Conservation (phyloP, 148 eudicot genomes). For the Mesembryanthemum crystallinum region DNA sequence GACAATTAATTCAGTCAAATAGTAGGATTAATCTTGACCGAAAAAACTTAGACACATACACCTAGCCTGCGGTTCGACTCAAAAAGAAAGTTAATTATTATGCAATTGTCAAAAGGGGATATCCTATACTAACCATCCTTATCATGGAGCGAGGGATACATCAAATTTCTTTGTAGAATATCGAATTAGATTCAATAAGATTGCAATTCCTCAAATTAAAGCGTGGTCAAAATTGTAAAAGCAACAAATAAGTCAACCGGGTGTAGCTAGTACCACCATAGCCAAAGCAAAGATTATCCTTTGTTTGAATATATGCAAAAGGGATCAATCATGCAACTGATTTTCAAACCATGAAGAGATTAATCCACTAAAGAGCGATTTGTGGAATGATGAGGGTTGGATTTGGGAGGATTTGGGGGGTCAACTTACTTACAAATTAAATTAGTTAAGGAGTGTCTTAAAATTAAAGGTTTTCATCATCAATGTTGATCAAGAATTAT, state of each 20-base stretch:
- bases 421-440: constrained; percentile 12
- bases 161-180: neutral
- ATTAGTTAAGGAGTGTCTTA: neutral
- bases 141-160: neutral
- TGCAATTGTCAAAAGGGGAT: too few relatives aligned
- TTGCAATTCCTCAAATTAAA: constrained; percentile 6
- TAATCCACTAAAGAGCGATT: constrained; percentile 20
- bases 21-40: too few relatives aligned
- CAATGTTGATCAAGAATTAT: neutral
- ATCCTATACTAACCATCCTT: neutral
- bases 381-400: constrained; percentile 21
- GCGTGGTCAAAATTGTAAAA: constrained; percentile 19
- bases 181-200: constrained; percentile 16
- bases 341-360: constrained; percentile 24
- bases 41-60: too few relatives aligned
- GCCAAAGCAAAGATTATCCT: constrained; percentile 10
- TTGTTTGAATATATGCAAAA: constrained; percentile 13
- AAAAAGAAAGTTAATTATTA: too few relatives aligned
- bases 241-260: constrained; percentile 16
- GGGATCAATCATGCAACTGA: constrained; percentile 21
- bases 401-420: constrained; percentile 33
- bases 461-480: neutral
- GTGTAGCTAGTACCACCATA: constrained; percentile 8
- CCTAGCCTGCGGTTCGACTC: too few relatives aligned
- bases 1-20: too few relatives aligned